Evolutionary conservation across 2,329 filamentous ascomycete species (phyloP), one percentile per base, ranked within the genome.

Genomic region (Akanthomyces lecanii): DNA sequence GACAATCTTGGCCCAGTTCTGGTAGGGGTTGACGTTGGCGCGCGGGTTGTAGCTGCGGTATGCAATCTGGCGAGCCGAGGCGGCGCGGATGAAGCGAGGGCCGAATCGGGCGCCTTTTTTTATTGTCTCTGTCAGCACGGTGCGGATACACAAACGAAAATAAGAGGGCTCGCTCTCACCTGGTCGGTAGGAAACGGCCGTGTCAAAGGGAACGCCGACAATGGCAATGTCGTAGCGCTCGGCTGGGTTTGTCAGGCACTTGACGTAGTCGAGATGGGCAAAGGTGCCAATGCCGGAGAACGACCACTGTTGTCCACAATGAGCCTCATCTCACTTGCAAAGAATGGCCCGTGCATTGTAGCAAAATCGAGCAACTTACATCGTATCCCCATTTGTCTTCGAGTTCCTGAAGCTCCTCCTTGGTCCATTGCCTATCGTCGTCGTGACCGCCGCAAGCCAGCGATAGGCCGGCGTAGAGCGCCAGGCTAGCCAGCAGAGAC

Each of bases 31-130:
- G 67, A 97, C 83, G 45, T 82, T 83, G 1, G 91, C 92, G 25
- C 92, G 87, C 2, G 89, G 85, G 76, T 97, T 97, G 82, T 90
- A 78, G 71, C 89, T 89, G 48, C 91, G 85, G 74, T 89, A 91
- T 3, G 87, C 83, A 16, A 89, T 91, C 76, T 97, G 92, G 23
- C 92, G 87, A 8, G 88, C 83, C 38, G 91, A 94, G 47, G 91
- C 92, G 45, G 90, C 88, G 62, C 93, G 89, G 71, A 97, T 97
- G 48, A 91, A 91, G 51, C 91, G 86, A 40, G 93, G 93, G 0
- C 93, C 93, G 72, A 97, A 97, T 10, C 93, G 86, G 18, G 89
- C 89, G 45, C 89, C 82, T 79, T 28, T 45, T 53, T 10, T 25
- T 11, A 16, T 28, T 36, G 7, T 36, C 33, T 11, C 18, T 2